These are phyloP conservation scores for Aspergillus sp. DNA, from an alignment of 2,329 filamentous ascomycete genomes.

Conservation along the genomic window DNA sequence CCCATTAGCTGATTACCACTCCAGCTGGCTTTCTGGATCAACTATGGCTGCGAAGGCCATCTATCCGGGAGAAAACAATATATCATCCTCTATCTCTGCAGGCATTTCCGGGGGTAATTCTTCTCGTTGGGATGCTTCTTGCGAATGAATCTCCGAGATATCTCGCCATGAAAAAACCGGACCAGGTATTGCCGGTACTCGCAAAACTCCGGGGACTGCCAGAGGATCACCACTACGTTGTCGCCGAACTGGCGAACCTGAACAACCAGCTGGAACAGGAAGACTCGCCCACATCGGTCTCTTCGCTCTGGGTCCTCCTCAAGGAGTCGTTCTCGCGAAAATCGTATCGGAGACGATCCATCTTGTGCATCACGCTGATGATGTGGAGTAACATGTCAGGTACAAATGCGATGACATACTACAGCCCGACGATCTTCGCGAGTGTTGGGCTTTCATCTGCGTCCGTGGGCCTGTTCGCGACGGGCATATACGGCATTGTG, in stretches of 20 bases:
- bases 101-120: background rate
- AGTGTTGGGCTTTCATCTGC: too few relatives aligned
- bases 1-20: background rate
- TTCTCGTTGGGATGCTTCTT: background rate
- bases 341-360: background rate
- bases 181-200: background rate
- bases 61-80: background rate
- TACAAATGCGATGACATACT: constrained; percentile 1
- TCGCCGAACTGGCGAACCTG: background rate
- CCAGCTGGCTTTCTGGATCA: background rate
- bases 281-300: too few relatives aligned
- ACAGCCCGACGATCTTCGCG: background rate
- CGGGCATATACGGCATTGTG: too few relatives aligned
- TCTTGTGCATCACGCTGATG: constrained; percentile 2
- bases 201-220: background rate
- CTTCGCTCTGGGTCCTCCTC: background rate
- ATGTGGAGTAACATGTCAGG: constrained; percentile 1
- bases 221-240: background rate
- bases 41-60: background rate
- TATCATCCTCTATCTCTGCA: background rate
- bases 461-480: too few relatives aligned
- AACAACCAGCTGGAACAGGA: too few relatives aligned
- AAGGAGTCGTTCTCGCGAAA: background rate
- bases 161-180: background rate
- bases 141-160: background rate